Conservation (phyloP, 2,329 filamentous ascomycete genomes). For the Cytospora chrysosperma region DNA sequence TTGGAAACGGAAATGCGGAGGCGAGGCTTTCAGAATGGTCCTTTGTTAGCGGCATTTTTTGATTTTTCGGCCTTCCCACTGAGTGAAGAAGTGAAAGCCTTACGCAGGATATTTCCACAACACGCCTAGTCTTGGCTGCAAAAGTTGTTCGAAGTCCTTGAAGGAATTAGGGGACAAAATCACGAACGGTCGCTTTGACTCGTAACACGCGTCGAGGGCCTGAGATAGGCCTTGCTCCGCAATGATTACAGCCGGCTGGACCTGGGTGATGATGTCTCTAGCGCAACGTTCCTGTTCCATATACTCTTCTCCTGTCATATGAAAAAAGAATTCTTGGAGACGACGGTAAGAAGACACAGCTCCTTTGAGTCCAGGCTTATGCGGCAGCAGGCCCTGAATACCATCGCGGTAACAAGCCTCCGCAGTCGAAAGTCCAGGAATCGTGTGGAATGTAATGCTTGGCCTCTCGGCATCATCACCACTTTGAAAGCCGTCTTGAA, state of each 20-base stretch:
- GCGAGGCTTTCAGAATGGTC: background rate
- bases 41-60: background rate
- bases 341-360: slow-evolving; percentile 2
- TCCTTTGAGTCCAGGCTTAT: slow-evolving; percentile 9
- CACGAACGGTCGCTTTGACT: background rate
- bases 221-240: slow-evolving; percentile 6
- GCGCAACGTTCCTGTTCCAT: slow-evolving; percentile 4
- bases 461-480: background rate
- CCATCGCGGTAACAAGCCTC: slow-evolving; percentile 8
- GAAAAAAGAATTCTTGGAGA: slow-evolving; percentile 8
- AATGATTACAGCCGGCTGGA: background rate
- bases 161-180: slow-evolving; percentile 14
- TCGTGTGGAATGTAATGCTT: slow-evolving; percentile 11
- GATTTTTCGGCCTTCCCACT: background rate
- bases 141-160: slow-evolving; percentile 12
- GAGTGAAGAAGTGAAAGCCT: background rate
- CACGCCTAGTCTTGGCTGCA: slow-evolving; percentile 1
- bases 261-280: background rate
- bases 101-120: slow-evolving; percentile 14
- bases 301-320: slow-evolving; percentile 6
- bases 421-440: slow-evolving; percentile 7
- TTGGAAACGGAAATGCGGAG: slow-evolving; percentile 7
- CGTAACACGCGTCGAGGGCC: slow-evolving; percentile 2
- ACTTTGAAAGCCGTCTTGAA: background rate
- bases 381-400: background rate